Base-by-base conservation (phyloP, 768 basidiomycete genomes). In the Mycena maculata region DNA sequence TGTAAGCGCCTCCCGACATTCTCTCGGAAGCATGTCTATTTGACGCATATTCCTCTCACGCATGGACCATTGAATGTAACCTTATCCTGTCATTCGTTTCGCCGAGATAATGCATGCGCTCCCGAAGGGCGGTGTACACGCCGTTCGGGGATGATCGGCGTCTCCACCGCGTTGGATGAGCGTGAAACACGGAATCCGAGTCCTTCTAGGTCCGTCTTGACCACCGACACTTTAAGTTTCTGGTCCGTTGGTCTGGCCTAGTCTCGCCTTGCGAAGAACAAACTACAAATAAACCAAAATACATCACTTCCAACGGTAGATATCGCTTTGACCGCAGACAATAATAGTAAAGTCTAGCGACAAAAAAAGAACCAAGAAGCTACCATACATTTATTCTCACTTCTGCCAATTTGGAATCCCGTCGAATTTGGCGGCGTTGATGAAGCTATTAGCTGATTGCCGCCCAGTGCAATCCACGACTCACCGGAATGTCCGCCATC, bases 391-490 rank as follows among this genome's bases (percentile, higher is more conserved):
- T 9, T 15, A 42, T n/a, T 42, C 16, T 18, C 13, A 5, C 41
- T 18, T 45, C 9, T 18, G 3, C 7, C 20, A 22, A 22, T 8
- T 18, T n/a, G 18, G 20, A 31, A 52, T 52, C 50, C 50, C 31
- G 50, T 22, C 50, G 48, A 50, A 16, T 50, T 20, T 18, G 31
- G 23, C 52, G 52, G 52, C 52, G 33, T 52, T 53, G 33, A 53
- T 53, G 52, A 53, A 53, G 52, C 10, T 22, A 33, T n/a, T 38
- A 13, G 15, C 22, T 53, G 52, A 53, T 53, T 27, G 27, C 59
- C 48, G 42, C 15, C 13, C 50, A 60, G 38, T 30, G 60, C 49
- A 36, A 22, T 52, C 11, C 7, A 1, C 6, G 20, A 23, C 28
- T 20, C 30, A 18, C 57, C 44, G 44, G 41, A 8, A 47, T 33